Evolutionary conservation across 768 basidiomycete genomes (phyloP), one percentile per base, ranked within the genome.

Genomic region (Phanerochaete carnosa): DNA sequence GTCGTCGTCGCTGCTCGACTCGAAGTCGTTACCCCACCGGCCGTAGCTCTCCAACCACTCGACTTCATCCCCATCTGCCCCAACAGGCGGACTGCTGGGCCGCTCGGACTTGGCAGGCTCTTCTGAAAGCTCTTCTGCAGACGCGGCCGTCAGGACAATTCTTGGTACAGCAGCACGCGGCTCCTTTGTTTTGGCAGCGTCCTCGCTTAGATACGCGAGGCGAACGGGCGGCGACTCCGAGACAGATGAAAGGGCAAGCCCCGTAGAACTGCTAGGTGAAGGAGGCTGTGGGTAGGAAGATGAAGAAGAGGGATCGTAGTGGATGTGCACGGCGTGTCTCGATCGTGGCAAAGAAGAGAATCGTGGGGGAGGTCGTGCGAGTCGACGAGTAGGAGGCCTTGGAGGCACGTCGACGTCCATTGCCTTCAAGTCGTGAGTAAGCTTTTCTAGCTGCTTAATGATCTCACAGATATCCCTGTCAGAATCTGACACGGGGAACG

Each of bases 11-110:
- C 33, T 32, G 35, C 37, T 50, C 26, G 33, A 46, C 13, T 28
- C 32, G 13, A 23, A 22, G n/a, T 39, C 19, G 43, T n/a, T 15
- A 12, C 50, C 53, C 61, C 61, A 62, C 43, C 45, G 47, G 2
- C 61, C 61, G 28, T 62, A 62, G 37, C 54, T 57, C n/a, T 62
- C 57, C 1, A 62, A 28, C 61, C 61, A 62, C n/a, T 35, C 26
- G 0, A 62, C 57, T 25, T 62, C 61, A 33, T 62, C 60, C 46
- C 39, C 28, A 7, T 61, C 55, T 2, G 23, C 60, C n/a, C 45
- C 60, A 23, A 28, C 59, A 12, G 26, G 2, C 22, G 35, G 19
- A 30, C 50, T 25, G 22, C 54, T 55, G 15, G 19, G 39, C 3
- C 22, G 4, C 23, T 25, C 15, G 13, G 53, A 25, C 22, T 13